Evolutionary conservation across 1,139 yeast species (phyloP), one percentile per base, ranked within the genome.

Genomic region (Debaryomycetaceae sp.): DNA sequence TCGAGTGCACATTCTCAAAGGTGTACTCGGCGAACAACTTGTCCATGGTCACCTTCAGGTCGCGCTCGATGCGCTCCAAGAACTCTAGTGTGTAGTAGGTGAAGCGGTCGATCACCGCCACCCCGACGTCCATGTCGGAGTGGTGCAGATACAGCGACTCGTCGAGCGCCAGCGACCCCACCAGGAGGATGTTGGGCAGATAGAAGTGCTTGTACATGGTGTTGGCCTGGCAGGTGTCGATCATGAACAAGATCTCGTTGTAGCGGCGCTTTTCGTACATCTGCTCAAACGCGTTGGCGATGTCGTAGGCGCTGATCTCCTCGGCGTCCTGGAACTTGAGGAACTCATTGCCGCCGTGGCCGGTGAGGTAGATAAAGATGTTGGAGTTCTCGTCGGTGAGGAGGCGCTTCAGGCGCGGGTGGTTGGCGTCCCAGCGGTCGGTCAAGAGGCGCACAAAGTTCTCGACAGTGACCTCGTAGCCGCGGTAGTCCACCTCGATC

Each of bases 321-420:
- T 93, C 98, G 3, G 98, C 96, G 52, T 91, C 99, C 58, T 91
- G 99, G 57, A 91, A 91, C 58, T 91, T 91, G 46, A 93, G 71
- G 56, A 91, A 91, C 56, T 91, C 97, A 49, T 89, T 88, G 32
- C 99, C 99, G 11, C 99, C 99, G 57, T 91, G 99, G 11, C 99
- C 99, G 1, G 98, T 93, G 78, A 91, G 72, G 56, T 93, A 91
- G 23, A 91, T 83, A 56, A 91, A 85, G 30, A 91, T 86, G 53
- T 91, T 91, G 14, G 96, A 85, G 51, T 88, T 80, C 51, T 89
- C 96, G 58, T 91, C 97, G 0, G 97, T 88, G 41, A 89, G 63
- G 27, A 91, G 65, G 42, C 97, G 70, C 58, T 91, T 91, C 14
- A 95, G 83, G 39, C 95, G 70, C 3, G 98, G 97, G 44, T 91